A percentile compares a stretch with the other conserved stretches of the same genome.
phyloP scores from a whole-genome alignment of 768 basidiomycete species.

The Pulveroboletus sp. region DNA sequence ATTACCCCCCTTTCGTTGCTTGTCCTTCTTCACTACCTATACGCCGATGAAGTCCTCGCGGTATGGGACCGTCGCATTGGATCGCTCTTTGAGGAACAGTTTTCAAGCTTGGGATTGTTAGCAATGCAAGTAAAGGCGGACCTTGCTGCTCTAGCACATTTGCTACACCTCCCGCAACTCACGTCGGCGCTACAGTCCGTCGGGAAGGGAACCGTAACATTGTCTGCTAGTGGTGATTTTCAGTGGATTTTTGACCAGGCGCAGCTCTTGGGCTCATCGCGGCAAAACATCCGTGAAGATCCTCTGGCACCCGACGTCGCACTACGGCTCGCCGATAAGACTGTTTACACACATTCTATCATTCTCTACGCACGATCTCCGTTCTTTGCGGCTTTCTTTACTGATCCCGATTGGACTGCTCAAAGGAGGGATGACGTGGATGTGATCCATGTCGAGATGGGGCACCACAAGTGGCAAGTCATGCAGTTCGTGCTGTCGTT shows the following conservation, averaged over 20 bases:
- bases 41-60: constrained; percentile 77
- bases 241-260: constrained; percentile 40
- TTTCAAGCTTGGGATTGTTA: constrained; percentile 38
- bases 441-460: constrained; percentile 59
- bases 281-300: constrained; percentile 10
- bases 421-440: constrained; percentile 53
- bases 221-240: constrained; percentile 51
- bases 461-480: constrained; percentile 65
- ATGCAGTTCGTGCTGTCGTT: constrained; percentile 75
- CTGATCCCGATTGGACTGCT: constrained; percentile 74
- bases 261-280: constrained; percentile 3
- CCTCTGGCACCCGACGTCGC: constrained; percentile 61
- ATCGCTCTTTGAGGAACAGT: constrained; percentile 37
- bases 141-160: constrained; percentile 50
- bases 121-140: constrained; percentile 55
- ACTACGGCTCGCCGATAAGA: constrained; percentile 61
- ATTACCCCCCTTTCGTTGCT: constrained; percentile 65
- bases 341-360: constrained; percentile 63
- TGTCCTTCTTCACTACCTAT: constrained; percentile 80
- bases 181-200: constrained; percentile 51
- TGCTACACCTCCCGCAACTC: constrained; percentile 57
- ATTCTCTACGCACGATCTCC: constrained; percentile 79
- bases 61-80: constrained; percentile 78
- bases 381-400: constrained; percentile 83
- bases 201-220: constrained; percentile 48